Base-by-base conservation (phyloP, 768 basidiomycete genomes). In the Lactifluus subvellereus region DNA sequence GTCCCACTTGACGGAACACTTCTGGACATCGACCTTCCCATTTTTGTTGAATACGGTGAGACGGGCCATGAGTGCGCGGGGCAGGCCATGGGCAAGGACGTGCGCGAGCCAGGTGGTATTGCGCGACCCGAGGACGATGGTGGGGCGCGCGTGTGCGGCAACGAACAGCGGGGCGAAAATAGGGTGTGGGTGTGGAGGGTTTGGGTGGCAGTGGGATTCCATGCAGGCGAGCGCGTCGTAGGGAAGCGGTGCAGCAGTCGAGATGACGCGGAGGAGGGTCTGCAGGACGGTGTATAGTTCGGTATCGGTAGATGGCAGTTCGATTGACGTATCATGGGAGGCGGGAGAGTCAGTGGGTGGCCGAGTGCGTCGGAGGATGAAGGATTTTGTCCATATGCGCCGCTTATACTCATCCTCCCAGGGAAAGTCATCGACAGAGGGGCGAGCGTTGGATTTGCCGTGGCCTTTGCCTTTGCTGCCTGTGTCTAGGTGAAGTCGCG, bases 51-150 rank as follows among this genome's bases (percentile, higher is more conserved):
- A 40, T 55, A 62, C 52, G 0, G 18, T 47, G 32, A 67, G 65
- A 27, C 52, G 57, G 1, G 37, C 45, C 47, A 50, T 64, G 63
- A 76, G 72, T 10, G 66, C 69, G 14, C 72, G 72, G 0, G 80
- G 80, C 30, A 79, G 73, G 6, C 72, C 75, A 5, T 57, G 51
- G 2, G 67, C 66, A 9, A 75, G 60, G 2, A 77, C 71, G 6
- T 61, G 59, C 9, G 73, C 62, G 0, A 78, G 64, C 79, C 79
- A 79, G 3, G 62, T 52, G 27, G 71, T 71, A 62, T 76, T 80
- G 33, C 62, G 69, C 6, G 77, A 75, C 32, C 30, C 35, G 7
- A 27, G 58, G 32, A 42, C 52, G 57, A 20, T 49, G 20, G 45
- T 7, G 20, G 60, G 61, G 8, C 47, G 40, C n/a, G 69, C 42